Percentiles rank a stretch among this genome's conserved stretches.
phyloP scores from a whole-genome alignment of 495 filamentous ascomycete species.

The Lentithecium fluviatile region DNA sequence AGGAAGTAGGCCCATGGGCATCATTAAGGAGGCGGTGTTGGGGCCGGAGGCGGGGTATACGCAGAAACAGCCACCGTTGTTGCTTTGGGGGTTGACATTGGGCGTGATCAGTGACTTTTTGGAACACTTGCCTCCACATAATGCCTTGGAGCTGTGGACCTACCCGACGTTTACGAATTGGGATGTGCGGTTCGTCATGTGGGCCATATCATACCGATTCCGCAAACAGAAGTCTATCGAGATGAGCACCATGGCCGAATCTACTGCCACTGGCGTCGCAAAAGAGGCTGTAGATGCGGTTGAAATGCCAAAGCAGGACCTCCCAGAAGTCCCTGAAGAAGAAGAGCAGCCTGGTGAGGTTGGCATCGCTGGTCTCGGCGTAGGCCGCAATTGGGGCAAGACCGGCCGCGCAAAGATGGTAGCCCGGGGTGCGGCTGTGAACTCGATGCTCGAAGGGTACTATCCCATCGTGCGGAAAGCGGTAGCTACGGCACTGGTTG shows the following conservation, averaged over 20 bases:
- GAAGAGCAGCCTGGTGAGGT: slow-evolving; percentile 47
- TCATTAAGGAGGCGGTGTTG: slow-evolving; percentile 6
- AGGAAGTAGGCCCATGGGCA: background rate
- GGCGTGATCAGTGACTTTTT: slow-evolving; percentile 72
- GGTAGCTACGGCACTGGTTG: slow-evolving; percentile 54
- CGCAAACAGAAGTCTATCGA: slow-evolving; percentile 57
- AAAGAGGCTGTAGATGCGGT: slow-evolving; percentile 40
- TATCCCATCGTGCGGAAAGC: slow-evolving; percentile 62
- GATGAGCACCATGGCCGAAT: slow-evolving; percentile 37
- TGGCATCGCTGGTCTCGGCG: slow-evolving; percentile 50
- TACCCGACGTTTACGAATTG: slow-evolving; percentile 72
- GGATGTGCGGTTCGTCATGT: slow-evolving; percentile 62
- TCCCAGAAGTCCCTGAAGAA: slow-evolving; percentile 1
- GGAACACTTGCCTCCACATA: slow-evolving; percentile 65
- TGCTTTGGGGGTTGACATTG: slow-evolving; percentile 75
- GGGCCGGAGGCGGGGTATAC: slow-evolving; percentile 25
- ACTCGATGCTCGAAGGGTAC: slow-evolving; percentile 67
- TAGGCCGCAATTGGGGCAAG: slow-evolving; percentile 48
- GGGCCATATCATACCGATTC: slow-evolving; percentile 60
- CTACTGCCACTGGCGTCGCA: background rate
- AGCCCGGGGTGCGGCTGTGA: slow-evolving; percentile 51
- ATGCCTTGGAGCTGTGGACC: slow-evolving; percentile 61
- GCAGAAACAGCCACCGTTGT: slow-evolving; percentile 51
- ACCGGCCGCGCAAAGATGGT: slow-evolving; percentile 28
- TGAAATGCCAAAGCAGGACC: slow-evolving; percentile 29